Evolutionary conservation across 129 eudicot species (phyloP), one percentile per base, ranked within the genome.

Genomic region (Arctium minus): DNA sequence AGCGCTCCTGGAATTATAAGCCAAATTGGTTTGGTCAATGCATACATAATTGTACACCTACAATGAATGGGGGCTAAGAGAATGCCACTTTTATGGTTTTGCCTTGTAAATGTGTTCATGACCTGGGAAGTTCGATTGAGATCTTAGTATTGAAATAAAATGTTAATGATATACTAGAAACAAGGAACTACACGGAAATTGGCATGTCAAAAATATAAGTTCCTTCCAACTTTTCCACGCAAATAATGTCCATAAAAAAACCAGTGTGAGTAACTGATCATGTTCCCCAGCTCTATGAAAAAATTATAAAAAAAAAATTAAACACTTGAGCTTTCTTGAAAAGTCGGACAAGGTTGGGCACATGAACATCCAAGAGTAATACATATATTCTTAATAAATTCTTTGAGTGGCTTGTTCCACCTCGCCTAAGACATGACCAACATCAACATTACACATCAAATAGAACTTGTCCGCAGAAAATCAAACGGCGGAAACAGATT

Each of bases 1-100:
- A 79, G 42, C 99, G 94, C 74, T 96, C 99, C 99, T 96, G 83
- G 31, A 86, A 78, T 77, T 8, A 84, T 9, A 78, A 22, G 44
- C 35, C 73, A 83, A 77, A 46, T 10, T 27, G 10, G 10, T 79
- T 79, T 7, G 35, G 71, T 67, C 71, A 67, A 67, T 29, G 33
- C 35, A 27, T 60, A 60, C 68, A 60, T 60, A 60, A 60, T 60
- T 60, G 27, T 17, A 60, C 68, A n/a, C 27, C 29, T 18, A 56
- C 22, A 53, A 22, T 3, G 64, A 22, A 53, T 53, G 70, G 70
- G 32, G 70, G 70, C 2, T n/a, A n/a, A 11, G 27, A 11, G 22
- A n/a, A 64, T 22, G 31, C 70, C 70, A 18, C 70, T 64, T 64
- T 18, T 13, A 53, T 1, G 64, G 64, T 3, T 53, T 53, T 64